Evolutionary conservation across 129 eudicot species (phyloP), one percentile per base, ranked within the genome.

Genomic region (Tagetes patula): DNA sequence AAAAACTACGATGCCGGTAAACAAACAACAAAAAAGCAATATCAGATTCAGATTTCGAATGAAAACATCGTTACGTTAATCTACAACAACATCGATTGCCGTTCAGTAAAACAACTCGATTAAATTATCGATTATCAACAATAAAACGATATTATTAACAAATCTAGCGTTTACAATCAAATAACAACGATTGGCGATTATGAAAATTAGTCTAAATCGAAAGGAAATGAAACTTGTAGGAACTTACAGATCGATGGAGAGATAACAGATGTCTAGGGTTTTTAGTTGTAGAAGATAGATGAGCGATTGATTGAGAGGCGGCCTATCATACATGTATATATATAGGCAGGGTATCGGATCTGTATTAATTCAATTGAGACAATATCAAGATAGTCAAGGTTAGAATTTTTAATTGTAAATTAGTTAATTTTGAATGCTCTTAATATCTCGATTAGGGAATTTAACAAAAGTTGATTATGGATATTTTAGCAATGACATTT

Each of bases 371-470:
- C 5, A 73, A 82, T 65, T 48, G 83, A 52, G 83, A 80, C 36
- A 86, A 82, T 62, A 76, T 77, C 3, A 84, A 75, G 0, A 87
- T 79, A 60, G 54, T 48, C 13, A 9, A 2, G 43, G 3, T 40
- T 40, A 40, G 5, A 40, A 40, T 40, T 40, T 40, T 40, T 3
- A 40, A 40, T 40, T 40, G 5, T 40, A 40, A 40, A 40, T 3
- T 6, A 20, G 27, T 20, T 20, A 20, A 20, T 20, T 20, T 20
- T 20, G 27, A 20, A 20, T 20, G 27, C 27, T 20, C 27, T 20
- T 20, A 20, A 20, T 20, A 20, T 20, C 27, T 20, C 27, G 27
- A 20, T 20, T 20, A 20, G 27, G 27, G 27, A 20, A 20, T 20
- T 20, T 20, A 20, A 20, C 27, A 20, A 20, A 20, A 20, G 27